Base-by-base conservation (phyloP, 2,329 filamentous ascomycete species). In the Emmonsiellopsis sp. region DNA sequence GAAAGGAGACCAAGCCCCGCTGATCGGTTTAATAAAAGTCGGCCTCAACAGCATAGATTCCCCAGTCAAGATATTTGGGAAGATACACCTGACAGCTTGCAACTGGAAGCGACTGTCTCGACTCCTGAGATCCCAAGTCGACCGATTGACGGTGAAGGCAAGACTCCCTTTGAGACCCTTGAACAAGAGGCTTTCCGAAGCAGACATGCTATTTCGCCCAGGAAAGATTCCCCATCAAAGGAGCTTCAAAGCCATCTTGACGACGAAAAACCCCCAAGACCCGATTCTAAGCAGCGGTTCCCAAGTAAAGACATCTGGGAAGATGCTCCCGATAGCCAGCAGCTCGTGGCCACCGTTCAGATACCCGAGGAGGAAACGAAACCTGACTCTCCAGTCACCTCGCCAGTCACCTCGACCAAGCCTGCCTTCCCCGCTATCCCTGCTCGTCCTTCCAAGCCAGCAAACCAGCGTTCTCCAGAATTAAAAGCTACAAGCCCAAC, bases 11-110 rank as follows among this genome's bases (percentile, higher is more conserved):
- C 77, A 49, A 76, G 76, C n/a, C 71, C 76, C 34, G 72, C 73
- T 34, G 77, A 82, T 55, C 77, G 77, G 58, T 74, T 83, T 60
- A 83, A 81, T 67, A 71, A 69, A 53, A 73, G 75, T 39, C 46
- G 2, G 7, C 73, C 76, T 5, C 74, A 77, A 40, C 57, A 74
- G 53, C 81, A 82, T 58, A 85, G 86, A 57, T 98, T 98, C 70
- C 93, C 93, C 1, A 96, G 91, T 68, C 87, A 91, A 67, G 93
- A 98, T 67, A 82, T 97, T 42, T 98, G 93, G 93, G 93, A 98
- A 73, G 94, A 98, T 68, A 86, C 89, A 0, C 93, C 94, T 3
- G 86, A 84, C 64, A 95, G 90, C 70, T 77, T 88, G 51, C 84
- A 93, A 63, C 83, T 82, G 48, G 74, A 79, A 36, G 84, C 91